Conservation (phyloP, 257 asterid species). For the Nicotiana paniculata region DNA sequence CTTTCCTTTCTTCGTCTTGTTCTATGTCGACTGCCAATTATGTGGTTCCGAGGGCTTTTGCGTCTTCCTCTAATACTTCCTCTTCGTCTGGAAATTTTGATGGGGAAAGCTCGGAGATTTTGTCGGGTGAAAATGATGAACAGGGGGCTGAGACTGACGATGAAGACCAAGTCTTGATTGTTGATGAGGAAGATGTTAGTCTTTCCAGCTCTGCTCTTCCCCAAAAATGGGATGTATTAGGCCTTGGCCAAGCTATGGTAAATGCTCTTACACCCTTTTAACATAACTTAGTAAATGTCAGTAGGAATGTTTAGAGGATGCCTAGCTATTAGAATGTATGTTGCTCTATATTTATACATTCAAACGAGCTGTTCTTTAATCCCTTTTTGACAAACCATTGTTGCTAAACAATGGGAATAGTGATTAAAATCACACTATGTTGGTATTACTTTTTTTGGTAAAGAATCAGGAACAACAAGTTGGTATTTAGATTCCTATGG, state of each 20-base stretch:
- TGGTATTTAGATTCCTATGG: neutral
- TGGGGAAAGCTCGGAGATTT: neutral
- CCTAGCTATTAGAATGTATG: neutral
- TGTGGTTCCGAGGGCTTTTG: conserved; percentile 13
- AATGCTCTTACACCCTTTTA: neutral
- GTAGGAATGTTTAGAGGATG: neutral
- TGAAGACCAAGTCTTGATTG: conserved; percentile 16
- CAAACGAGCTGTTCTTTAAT: neutral
- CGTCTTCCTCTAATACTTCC: neutral
- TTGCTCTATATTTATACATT: neutral
- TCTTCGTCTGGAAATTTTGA: neutral
- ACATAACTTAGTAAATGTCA: neutral
- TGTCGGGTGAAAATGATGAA: conserved; percentile 31
- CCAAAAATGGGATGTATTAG: conserved; percentile 80
- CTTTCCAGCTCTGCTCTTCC: conserved; percentile 37
- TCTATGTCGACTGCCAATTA: conserved; percentile 37
- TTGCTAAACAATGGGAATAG: neutral
- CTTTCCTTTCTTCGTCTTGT: conserved; percentile 7
- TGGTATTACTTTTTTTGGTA: neutral
- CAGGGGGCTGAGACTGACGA: conserved; percentile 37
- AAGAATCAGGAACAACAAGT: neutral
- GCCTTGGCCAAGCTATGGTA: conserved; percentile 99
- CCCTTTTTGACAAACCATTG: neutral
- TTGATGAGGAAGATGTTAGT: conserved; percentile 3
- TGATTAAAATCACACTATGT: neutral